A percentile compares a stretch with the other conserved stretches of the same genome.
Conservation (phyloP, 139 green algal species). For the Picochlorum sp. region DNA sequence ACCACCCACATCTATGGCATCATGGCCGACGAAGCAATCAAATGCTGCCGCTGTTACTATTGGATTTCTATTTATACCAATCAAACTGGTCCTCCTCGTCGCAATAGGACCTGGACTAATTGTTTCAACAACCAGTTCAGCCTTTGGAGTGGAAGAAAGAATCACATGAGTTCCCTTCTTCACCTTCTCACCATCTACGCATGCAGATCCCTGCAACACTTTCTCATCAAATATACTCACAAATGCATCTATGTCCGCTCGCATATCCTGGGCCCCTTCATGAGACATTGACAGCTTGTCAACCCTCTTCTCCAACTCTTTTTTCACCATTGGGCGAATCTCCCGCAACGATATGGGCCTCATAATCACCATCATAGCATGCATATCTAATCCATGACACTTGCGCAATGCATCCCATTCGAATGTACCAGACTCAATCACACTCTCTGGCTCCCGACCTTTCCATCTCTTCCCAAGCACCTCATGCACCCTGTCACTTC, state of each 20-base stretch:
- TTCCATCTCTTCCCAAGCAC: slow-evolving; percentile 13
- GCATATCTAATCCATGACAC: slow-evolving; percentile 25
- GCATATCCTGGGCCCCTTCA: neutral
- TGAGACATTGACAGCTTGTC: neutral
- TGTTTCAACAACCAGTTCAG: slow-evolving; percentile 12
- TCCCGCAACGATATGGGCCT: slow-evolving; percentile 8
- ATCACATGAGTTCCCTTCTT: slow-evolving; percentile 26
- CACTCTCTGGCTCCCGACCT: neutral
- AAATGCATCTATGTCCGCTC: neutral
- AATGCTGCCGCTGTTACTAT: slow-evolving; percentile 14
- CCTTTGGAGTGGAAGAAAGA: slow-evolving; percentile 6
- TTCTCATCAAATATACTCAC: slow-evolving; percentile 14
- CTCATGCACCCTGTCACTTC: neutral
- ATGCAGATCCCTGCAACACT: slow-evolving; percentile 5
- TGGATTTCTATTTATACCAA: slow-evolving; percentile 9
- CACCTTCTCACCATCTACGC: neutral
- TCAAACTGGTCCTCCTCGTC: slow-evolving; percentile 4
- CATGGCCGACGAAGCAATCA: slow-evolving; percentile 20
- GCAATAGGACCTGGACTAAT: slow-evolving; percentile 24
- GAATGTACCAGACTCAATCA: slow-evolving; percentile 4
- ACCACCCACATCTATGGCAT: slow-evolving; percentile 13
- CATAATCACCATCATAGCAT: slow-evolving; percentile 16
- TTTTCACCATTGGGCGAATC: neutral
- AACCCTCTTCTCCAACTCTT: neutral
- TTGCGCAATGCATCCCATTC: slow-evolving; percentile 15